These are phyloP conservation scores for Gaillardinia entomophila DNA, from an alignment of 805 yeast species.

Conservation along the genomic window DNA sequence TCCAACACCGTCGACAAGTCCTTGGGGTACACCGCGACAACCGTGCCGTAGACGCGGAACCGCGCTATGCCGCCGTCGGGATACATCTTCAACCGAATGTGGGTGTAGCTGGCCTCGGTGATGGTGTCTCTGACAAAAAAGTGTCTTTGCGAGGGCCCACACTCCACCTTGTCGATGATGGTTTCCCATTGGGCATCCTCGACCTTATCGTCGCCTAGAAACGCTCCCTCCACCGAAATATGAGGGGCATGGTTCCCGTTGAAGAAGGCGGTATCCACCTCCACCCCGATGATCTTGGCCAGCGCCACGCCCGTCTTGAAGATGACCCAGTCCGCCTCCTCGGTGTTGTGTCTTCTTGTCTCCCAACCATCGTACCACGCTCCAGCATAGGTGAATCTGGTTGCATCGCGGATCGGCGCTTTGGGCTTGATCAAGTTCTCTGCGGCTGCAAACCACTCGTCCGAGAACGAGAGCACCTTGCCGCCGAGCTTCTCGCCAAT, in stretches of 20 bases:
- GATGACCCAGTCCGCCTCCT: slow-evolving; percentile 82
- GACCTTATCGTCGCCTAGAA: slow-evolving; percentile 25
- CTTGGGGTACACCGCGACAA: slow-evolving; percentile 60
- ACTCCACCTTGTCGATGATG: slow-evolving; percentile 64
- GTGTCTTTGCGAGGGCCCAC: slow-evolving; percentile 87
- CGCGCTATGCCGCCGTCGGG: slow-evolving; percentile 99
- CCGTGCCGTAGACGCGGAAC: slow-evolving; percentile 82
- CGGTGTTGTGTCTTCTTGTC: slow-evolving; percentile 87
- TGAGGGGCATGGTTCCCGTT: slow-evolving; percentile 94
- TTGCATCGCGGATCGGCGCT: slow-evolving; percentile 76
- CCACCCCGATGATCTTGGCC: slow-evolving; percentile 76
- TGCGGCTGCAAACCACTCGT: slow-evolving; percentile 96
- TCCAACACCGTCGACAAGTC: slow-evolving; percentile 49
- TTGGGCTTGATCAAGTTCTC: slow-evolving; percentile 76
- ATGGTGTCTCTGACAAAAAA: slow-evolving; percentile 60
- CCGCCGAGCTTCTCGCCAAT: slow-evolving; percentile 85
- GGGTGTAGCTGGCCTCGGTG: slow-evolving; percentile 66
- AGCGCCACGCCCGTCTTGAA: slow-evolving; percentile 77
- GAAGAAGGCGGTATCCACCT: slow-evolving; percentile 90
- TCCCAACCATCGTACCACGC: slow-evolving; percentile 99
- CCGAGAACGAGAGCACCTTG: slow-evolving; percentile 59
- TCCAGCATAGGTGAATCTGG: slow-evolving; percentile 75
- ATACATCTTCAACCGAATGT: slow-evolving; percentile 82
- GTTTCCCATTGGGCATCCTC: slow-evolving; percentile 57
- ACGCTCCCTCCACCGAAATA: slow-evolving; percentile 75